Evolutionary conservation across 305 asterid genomes (phyloP), one percentile per base, ranked within the genome.

Genomic region (Euphrasia arctica): DNA sequence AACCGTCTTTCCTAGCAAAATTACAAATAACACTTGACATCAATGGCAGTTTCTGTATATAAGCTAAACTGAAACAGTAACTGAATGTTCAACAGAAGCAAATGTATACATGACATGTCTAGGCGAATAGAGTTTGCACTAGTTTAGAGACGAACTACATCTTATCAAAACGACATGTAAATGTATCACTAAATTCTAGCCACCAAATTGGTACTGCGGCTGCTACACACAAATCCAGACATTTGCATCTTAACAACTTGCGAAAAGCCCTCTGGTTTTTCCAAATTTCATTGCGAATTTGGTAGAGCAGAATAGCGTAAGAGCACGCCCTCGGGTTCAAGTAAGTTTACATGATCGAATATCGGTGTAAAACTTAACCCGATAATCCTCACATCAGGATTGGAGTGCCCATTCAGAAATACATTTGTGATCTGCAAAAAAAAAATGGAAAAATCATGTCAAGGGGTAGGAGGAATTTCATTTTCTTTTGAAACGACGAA

Each of bases 401-500:
- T 86, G 18, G 93, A 83, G 78, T 83, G 86, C 42, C 91, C 83
- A 41, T 79, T 66, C 58, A 75, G 60, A 66, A 76, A 85, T 29
- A 54, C 72, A 11, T 60, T 31, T 25, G 88, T 77, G 27, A 87
- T 85, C 95, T 87, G 91, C 80, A 47, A 56, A 69, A 12, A 72
- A 27, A 4, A 12, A 36, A 5, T 1, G 8, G 42, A 36, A 36
- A 36, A 5, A 36, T 36, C 22, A 18, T 18, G 22, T 18, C 22
- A 18, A 18, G 22, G 22, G 22, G 22, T 18, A 18, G 22, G 22
- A 18, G 22, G 22, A 18, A 18, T 18, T 18, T 18, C 22, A 18
- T 18, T 36, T 36, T 5, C 9, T 6, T 36, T 36, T 9, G 1
- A 36, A 36, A 36, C 1, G 41, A 34, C 1, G 39, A 32, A 32